Conservation (phyloP, 306 rosid genomes). For the Cotoneaster glaucophyllus region DNA sequence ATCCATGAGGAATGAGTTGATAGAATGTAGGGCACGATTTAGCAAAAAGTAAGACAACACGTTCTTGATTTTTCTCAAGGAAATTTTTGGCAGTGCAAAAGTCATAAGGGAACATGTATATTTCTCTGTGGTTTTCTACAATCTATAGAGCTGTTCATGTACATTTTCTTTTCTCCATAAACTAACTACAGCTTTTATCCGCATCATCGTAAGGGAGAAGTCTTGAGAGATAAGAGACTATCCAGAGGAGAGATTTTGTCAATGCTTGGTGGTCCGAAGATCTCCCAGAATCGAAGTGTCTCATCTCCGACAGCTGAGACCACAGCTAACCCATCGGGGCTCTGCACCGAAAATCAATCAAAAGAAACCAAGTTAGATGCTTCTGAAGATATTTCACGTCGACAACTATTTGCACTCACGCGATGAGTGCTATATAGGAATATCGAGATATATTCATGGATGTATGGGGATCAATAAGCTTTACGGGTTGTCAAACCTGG, state of each 20-base stretch:
- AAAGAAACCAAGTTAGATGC: not conserved
- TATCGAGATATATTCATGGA: too few relatives aligned
- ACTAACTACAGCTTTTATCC: not conserved
- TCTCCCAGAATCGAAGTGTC: constrained; percentile 68
- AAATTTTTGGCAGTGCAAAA: too few relatives aligned
- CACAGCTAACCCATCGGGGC: constrained; percentile 71
- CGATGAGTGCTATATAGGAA: not conserved
- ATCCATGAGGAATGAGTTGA: not conserved
- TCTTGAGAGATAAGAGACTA: constrained; percentile 46
- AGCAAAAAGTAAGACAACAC: not conserved
- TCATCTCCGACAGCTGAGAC: constrained; percentile 71
- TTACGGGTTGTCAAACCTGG: constrained; percentile 38
- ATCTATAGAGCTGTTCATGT: not conserved
- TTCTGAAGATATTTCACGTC: not conserved
- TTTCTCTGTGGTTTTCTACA: not conserved
- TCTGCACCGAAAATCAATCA: constrained; percentile 33
- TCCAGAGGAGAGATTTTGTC: constrained; percentile 33
- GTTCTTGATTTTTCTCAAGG: too few relatives aligned
- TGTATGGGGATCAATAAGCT: too few relatives aligned
- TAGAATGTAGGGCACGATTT: not conserved
- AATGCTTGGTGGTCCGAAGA: constrained; percentile 51
- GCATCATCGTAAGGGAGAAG: constrained; percentile 52
- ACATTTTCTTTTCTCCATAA: not conserved
- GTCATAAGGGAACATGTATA: not conserved
- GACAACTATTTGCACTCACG: not conserved